These are phyloP conservation scores for Linanthus parryae DNA, from an alignment of 148 eudicot genomes.

Conservation along the genomic window DNA sequence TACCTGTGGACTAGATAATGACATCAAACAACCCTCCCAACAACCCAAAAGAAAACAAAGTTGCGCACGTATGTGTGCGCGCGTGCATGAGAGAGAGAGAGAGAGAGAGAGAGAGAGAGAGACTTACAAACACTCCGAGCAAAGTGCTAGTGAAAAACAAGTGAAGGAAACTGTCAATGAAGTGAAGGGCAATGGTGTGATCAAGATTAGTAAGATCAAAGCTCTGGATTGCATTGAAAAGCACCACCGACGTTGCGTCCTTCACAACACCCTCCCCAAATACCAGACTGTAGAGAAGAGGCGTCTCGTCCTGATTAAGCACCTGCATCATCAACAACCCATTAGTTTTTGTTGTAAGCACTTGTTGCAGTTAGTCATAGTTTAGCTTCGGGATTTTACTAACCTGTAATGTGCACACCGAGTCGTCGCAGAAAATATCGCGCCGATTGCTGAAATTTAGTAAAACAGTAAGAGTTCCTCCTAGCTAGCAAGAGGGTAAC, in stretches of 20 bases:
- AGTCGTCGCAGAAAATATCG: conserved; percentile 84
- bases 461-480: too few relatives aligned
- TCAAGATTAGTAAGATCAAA: conserved; percentile 50
- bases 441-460: conserved; percentile 78
- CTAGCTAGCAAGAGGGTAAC: too few relatives aligned
- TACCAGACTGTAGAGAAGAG: conserved; percentile 74
- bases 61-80: too few relatives aligned
- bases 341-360: conserved; percentile 12
- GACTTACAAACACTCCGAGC: conserved; percentile 54
- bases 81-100: not conserved
- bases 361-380: conserved; percentile 1
- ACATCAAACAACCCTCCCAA: too few relatives aligned
- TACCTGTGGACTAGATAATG: too few relatives aligned
- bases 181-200: conserved; percentile 37
- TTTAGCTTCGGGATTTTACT: conserved; percentile 8
- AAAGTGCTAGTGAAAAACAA: conserved; percentile 58
- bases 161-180: conserved; percentile 46
- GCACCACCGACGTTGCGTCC: conserved; percentile 82
- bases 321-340: conserved; percentile 37
- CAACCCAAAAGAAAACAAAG: too few relatives aligned
- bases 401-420: conserved; percentile 86
- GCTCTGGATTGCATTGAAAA: conserved; percentile 63
- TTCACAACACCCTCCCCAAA: conserved; percentile 85
- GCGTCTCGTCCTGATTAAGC: conserved; percentile 81
- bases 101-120: conserved; percentile 15